phyloP scores from a whole-genome alignment of 306 rosid genomes.

The Castanea crenata region DNA sequence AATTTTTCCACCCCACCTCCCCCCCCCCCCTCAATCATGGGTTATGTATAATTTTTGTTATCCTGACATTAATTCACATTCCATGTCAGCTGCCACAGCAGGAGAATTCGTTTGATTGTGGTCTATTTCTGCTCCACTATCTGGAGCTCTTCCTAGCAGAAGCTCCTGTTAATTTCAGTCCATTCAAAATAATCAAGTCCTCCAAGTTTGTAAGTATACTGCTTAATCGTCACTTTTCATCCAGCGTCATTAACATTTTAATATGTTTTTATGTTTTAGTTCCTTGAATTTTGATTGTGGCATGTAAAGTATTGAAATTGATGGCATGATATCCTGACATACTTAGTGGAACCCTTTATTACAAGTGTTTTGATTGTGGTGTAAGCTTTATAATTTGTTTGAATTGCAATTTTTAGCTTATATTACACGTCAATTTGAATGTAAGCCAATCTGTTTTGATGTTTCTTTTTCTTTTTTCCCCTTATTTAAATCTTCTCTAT shows the following conservation, averaged over 20 bases:
- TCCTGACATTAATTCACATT: constrained; percentile 19
- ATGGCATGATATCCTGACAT: background rate
- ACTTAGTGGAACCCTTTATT: background rate
- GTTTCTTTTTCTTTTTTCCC: no score
- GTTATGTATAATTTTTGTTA: background rate
- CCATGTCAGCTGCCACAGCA: constrained; percentile 86
- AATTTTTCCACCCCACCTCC: no score
- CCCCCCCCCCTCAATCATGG: no score
- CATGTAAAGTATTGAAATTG: background rate
- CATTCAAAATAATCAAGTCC: constrained; percentile 61
- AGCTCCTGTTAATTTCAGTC: constrained; percentile 80
- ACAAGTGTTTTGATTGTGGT: background rate
- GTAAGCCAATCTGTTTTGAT: background rate
- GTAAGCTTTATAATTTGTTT: background rate
- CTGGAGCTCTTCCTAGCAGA: constrained; percentile 81
- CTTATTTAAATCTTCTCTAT: no score
- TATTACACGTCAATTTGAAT: background rate
- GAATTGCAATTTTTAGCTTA: background rate
- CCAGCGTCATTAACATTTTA: background rate
- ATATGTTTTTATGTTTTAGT: background rate
- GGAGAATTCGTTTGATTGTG: constrained; percentile 90
- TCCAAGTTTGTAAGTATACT: constrained; percentile 73
- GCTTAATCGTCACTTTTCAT: constrained; percentile 6
- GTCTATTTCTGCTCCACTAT: constrained; percentile 92
- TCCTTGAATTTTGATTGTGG: background rate